phyloP scores from a whole-genome alignment of 495 filamentous ascomycete species.

The Talaromyces liani region DNA sequence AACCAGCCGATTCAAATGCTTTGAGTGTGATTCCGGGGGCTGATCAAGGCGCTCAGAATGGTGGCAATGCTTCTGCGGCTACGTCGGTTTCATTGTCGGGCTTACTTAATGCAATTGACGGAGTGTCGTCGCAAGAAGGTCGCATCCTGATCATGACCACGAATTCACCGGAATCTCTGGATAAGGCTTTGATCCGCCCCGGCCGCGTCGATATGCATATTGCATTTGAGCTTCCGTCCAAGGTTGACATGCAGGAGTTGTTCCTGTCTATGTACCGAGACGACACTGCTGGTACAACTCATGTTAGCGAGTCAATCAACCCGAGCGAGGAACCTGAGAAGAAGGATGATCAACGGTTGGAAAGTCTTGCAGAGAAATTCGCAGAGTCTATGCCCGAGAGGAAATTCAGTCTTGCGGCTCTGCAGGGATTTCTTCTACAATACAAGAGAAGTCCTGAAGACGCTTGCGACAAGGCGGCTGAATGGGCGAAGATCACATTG shows the following conservation, averaged over 20 bases:
- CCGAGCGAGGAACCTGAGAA: background rate
- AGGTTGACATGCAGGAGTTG: conserved; percentile 49
- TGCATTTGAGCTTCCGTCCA: conserved; percentile 53
- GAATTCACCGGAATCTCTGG: conserved; percentile 66
- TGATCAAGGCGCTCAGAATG: background rate
- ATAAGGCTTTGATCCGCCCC: conserved; percentile 67
- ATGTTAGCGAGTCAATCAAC: background rate
- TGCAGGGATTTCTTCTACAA: conserved; percentile 65
- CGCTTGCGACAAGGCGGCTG: conserved; percentile 51
- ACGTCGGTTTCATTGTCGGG: conserved; percentile 60
- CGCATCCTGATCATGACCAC: conserved; percentile 78
- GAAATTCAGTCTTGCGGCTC: conserved; percentile 67
- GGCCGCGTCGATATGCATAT: conserved; percentile 71
- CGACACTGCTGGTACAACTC: background rate
- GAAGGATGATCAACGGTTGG: background rate
- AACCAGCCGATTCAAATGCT: conserved; percentile 6
- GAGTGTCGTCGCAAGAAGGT: conserved; percentile 74
- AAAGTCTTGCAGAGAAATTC: conserved; percentile 47
- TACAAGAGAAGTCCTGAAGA: conserved; percentile 47
- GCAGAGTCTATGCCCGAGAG: conserved; percentile 51
- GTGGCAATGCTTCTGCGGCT: background rate
- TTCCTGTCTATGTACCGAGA: conserved; percentile 57
- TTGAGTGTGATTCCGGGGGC: background rate
- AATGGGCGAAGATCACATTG: conserved; percentile 51
- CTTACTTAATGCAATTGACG: conserved; percentile 75